These are phyloP conservation scores for Umbellularia californica DNA, from an alignment of 164 flowering plant genomes.

Conservation along the genomic window DNA sequence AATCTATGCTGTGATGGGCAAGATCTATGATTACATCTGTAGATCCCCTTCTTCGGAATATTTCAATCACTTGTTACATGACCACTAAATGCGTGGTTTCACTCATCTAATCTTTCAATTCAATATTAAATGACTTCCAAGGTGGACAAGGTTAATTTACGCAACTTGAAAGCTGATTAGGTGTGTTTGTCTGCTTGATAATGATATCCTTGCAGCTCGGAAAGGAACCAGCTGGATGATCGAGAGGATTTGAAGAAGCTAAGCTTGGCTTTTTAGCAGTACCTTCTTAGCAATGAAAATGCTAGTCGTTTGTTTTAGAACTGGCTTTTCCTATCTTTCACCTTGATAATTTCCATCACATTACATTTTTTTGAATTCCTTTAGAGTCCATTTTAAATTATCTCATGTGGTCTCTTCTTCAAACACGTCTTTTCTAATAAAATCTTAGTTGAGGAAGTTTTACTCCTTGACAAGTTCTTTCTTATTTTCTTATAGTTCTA, in stretches of 20 bases:
- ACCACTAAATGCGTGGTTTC: neutral
- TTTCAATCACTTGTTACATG: neutral
- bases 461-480: no score
- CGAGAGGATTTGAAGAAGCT: neutral
- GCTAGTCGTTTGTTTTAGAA: neutral
- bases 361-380: neutral
- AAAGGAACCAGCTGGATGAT: neutral
- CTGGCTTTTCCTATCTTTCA: neutral
- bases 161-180: constrained; percentile 14
- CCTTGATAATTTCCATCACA: neutral
- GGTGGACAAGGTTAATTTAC: constrained; percentile 15
- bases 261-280: neutral
- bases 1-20: constrained; percentile 26
- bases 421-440: no score
- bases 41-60: constrained; percentile 12
- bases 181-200: constrained; percentile 4
- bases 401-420: no score
- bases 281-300: neutral
- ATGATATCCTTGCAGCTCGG: neutral
- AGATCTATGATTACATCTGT: constrained; percentile 8
- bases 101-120: neutral
- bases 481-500: no score
- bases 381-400: neutral
- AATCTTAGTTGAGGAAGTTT: no score
- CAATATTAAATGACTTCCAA: constrained; percentile 19